Conservation (phyloP, 139 green algal species). For the Closterium sp. region DNA sequence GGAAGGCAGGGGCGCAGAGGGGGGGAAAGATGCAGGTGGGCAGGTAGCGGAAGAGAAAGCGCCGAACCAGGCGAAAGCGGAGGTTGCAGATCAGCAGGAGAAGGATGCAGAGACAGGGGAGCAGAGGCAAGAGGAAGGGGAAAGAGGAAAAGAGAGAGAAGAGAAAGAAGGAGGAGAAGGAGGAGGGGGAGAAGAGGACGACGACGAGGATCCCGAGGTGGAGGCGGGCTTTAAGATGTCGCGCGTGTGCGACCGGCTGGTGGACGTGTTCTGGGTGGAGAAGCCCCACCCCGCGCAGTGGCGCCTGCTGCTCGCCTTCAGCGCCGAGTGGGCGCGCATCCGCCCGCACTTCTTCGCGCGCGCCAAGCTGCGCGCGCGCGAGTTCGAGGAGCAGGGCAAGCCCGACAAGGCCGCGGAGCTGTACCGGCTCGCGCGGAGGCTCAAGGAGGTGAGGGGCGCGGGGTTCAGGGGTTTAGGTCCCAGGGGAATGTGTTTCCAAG, state of each 20-base stretch:
- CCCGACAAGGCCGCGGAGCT: conserved; percentile 6
- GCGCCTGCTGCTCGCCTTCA: conserved; percentile 44
- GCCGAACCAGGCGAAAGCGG: background rate
- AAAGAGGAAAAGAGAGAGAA: background rate
- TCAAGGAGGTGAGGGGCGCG: conserved; percentile 16
- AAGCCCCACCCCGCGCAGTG: conserved; percentile 32
- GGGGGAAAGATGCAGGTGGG: too few relatives aligned
- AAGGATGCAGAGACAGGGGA: background rate
- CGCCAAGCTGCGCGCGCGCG: conserved; percentile 17
- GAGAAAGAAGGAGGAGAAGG: background rate
- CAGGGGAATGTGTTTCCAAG: too few relatives aligned
- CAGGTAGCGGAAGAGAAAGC: background rate
- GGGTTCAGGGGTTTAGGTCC: background rate
- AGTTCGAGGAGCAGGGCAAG: conserved; percentile 19
- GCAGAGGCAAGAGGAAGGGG: background rate
- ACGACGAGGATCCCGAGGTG: conserved; percentile 22
- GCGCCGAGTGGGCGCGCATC: conserved; percentile 39
- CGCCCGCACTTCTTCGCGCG: conserved; percentile 40
- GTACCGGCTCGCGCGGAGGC: conserved; percentile 24
- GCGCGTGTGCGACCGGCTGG: conserved; percentile 38
- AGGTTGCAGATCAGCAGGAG: background rate
- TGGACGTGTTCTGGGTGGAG: conserved; percentile 49
- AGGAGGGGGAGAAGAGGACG: background rate
- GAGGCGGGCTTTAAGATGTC: conserved; percentile 44
- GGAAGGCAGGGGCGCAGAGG: too few relatives aligned